Conservation (phyloP, 805 yeast genomes). For the Spathaspora sp. region DNA sequence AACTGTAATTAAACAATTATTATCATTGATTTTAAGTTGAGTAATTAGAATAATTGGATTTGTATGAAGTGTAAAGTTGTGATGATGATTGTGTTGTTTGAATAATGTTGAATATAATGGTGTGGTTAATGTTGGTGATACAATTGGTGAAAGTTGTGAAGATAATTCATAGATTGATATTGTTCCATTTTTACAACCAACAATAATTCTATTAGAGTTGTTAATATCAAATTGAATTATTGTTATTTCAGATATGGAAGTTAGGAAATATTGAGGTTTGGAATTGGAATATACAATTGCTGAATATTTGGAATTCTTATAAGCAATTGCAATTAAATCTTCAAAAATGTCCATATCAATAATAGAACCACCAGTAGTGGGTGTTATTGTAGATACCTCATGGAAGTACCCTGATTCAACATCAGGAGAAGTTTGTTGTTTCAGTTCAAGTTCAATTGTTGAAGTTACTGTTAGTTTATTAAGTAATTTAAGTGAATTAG, state of each 20-base stretch:
- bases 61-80: constrained; percentile 13
- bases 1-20: constrained; percentile 16
- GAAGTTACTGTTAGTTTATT: constrained; percentile 14
- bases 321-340: constrained; percentile 1
- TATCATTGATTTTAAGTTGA: constrained; percentile 18
- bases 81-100: not conserved
- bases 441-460: not conserved
- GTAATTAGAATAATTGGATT: constrained; percentile 18
- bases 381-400: not conserved
- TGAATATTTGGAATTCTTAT: not conserved
- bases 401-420: not conserved
- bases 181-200: constrained; percentile 48
- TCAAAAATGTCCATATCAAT: constrained; percentile 30
- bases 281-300: not conserved
- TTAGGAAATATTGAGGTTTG: constrained; percentile 30
- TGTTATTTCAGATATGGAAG: constrained; percentile 37
- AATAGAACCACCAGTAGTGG: constrained; percentile 11
- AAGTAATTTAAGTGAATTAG: constrained; percentile 20
- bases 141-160: not conserved
- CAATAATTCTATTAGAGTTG: constrained; percentile 40
- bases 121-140: constrained; percentile 6
- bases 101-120: constrained; percentile 12
- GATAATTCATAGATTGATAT: constrained; percentile 48
- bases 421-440: not conserved
- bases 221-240: constrained; percentile 37